Percentiles rank a stretch among this genome's conserved stretches.
Conservation (phyloP, 768 basidiomycete species). For the Lepiota venenata region DNA sequence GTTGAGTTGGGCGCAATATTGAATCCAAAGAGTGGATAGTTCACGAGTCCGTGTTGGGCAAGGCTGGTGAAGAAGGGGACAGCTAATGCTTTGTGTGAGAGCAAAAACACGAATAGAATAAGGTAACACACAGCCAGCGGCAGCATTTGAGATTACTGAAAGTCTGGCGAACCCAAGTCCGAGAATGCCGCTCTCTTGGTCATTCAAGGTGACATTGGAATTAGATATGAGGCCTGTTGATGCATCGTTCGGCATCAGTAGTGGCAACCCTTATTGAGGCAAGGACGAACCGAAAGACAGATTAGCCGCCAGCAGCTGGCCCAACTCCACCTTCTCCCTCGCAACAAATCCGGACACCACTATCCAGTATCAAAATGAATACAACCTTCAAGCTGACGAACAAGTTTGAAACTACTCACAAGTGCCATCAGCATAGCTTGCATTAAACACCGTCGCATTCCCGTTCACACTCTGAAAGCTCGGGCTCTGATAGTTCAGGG, state of each 20-base stretch:
- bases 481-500: slow-evolving; percentile 60
- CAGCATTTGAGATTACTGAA: slow-evolving; percentile 49
- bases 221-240: slow-evolving; percentile 53
- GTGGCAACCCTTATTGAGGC: not conserved
- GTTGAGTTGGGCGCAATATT: slow-evolving; percentile 55
- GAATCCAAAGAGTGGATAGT: slow-evolving; percentile 77
- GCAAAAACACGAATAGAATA: not conserved
- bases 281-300: slow-evolving; percentile 63
- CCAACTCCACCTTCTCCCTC: slow-evolving; percentile 54
- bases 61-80: slow-evolving; percentile 65
- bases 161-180: slow-evolving; percentile 77
- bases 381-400: not conserved
- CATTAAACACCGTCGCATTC: slow-evolving; percentile 58
- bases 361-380: slow-evolving; percentile 23
- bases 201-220: slow-evolving; percentile 59
- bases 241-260: slow-evolving; percentile 6
- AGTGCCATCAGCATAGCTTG: slow-evolving; percentile 66
- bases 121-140: slow-evolving; percentile 45
- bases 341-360: slow-evolving; percentile 71
- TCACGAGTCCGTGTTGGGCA: slow-evolving; percentile 58
- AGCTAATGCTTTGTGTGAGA: slow-evolving; percentile 34
- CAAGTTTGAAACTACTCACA: slow-evolving; percentile 36
- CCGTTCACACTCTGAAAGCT: slow-evolving; percentile 58
- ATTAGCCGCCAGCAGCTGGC: slow-evolving; percentile 54
- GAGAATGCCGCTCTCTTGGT: slow-evolving; percentile 67